A percentile compares a stretch with the other conserved stretches of the same genome.
Conservation (phyloP, 352 stramenopile species). For the Pilasporangium apinafurcum region DNA sequence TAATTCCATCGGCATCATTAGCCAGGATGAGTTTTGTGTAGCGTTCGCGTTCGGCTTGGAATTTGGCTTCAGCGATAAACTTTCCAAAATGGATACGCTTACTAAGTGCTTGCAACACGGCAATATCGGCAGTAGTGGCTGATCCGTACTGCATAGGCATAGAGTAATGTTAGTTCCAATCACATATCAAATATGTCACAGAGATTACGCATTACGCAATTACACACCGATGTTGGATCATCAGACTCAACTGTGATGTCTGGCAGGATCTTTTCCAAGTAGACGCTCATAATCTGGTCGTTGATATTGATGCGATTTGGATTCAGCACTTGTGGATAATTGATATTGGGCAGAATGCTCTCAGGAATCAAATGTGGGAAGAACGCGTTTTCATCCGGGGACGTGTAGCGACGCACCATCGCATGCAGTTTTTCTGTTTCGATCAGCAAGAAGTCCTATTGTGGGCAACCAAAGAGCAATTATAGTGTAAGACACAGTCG, state of each 20-base stretch:
- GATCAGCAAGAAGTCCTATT: slow-evolving; percentile 97
- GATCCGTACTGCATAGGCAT: slow-evolving; percentile 82
- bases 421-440: slow-evolving; percentile 95
- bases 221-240: slow-evolving; percentile 71
- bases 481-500: too few species aligned
- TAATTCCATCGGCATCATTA: slow-evolving; percentile 94
- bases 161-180: too few species aligned
- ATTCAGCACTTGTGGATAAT: slow-evolving; percentile 92
- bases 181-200: neutral
- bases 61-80: slow-evolving; percentile 98
- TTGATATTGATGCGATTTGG: slow-evolving; percentile 98
- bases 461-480: neutral
- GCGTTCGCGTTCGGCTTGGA: slow-evolving; percentile 83
- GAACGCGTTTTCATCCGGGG: slow-evolving; percentile 97
- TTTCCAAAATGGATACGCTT: slow-evolving; percentile 98
- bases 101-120: slow-evolving; percentile 92
- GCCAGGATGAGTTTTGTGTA: slow-evolving; percentile 91
- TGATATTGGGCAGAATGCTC: slow-evolving; percentile 88
- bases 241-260: slow-evolving; percentile 84
- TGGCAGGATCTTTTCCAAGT: slow-evolving; percentile 94
- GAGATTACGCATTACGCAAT: neutral
- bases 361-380: slow-evolving; percentile 91
- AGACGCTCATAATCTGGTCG: slow-evolving; percentile 94
- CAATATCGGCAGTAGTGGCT: slow-evolving; percentile 85
- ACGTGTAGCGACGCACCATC: slow-evolving; percentile 95